These are phyloP conservation scores for Tulasnella calospora DNA, from an alignment of 768 basidiomycete genomes.

Conservation along the genomic window DNA sequence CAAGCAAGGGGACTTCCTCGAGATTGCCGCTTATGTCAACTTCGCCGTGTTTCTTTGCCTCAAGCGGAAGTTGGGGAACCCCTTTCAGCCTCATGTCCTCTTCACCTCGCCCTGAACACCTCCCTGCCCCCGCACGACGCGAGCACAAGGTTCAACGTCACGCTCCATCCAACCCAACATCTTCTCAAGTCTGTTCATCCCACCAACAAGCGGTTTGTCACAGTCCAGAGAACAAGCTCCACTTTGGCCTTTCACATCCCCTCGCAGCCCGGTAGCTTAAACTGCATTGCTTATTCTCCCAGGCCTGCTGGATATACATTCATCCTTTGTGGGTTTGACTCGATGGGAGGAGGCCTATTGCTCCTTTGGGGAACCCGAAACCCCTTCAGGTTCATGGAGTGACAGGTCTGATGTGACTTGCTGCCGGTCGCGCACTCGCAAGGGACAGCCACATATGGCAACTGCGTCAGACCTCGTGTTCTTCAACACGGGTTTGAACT, in stretches of 20 bases:
- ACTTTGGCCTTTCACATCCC: not conserved
- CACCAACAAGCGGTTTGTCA: not conserved
- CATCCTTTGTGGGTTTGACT: not conserved
- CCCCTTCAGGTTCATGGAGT: not conserved
- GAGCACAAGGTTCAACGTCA: constrained; percentile 7
- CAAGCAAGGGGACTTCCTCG: not conserved
- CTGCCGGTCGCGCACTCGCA: not conserved
- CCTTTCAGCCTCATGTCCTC: constrained; percentile 5
- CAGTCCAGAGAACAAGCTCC: constrained; percentile 9
- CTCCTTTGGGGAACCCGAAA: not conserved
- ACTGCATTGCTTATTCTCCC: not conserved
- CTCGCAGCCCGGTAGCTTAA: constrained; percentile 8
- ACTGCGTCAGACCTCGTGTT: constrained; percentile 4
- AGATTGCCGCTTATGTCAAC: constrained; percentile 5
- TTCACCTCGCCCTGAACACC: not conserved
- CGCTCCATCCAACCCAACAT: constrained; percentile 2
- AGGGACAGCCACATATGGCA: not conserved
- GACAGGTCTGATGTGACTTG: constrained; percentile 1
- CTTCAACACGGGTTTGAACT: not conserved
- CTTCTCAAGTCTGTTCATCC: constrained; percentile 9
- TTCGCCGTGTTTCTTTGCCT: not conserved
- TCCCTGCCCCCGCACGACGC: not conserved
- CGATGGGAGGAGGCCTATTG: not conserved
- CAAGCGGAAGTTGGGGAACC: not conserved
- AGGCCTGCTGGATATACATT: not conserved